phyloP scores from a whole-genome alignment of 108 stramenopile genomes.

The Cyclotella kingstonii region DNA sequence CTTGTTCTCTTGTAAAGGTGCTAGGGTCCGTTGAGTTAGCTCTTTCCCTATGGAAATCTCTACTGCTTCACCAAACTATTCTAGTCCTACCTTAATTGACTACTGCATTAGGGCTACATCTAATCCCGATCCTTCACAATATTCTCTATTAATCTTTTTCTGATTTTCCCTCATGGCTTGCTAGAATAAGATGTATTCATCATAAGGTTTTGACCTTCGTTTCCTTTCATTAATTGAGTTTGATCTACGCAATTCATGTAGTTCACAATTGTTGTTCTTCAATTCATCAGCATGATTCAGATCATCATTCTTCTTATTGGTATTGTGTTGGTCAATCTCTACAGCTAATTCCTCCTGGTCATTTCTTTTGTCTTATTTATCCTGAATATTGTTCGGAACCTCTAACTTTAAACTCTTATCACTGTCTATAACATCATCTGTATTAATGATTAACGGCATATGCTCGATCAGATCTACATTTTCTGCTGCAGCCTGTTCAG shows the following conservation, averaged over 20 bases:
- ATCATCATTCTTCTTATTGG: too few relatives aligned
- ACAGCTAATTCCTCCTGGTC: too few relatives aligned
- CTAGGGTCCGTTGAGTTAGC: slow-evolving; percentile 34
- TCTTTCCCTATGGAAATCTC: slow-evolving; percentile 35
- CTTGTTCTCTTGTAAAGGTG: slow-evolving; percentile 23
- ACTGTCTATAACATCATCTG: too few relatives aligned
- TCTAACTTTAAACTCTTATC: too few relatives aligned
- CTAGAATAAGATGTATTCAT: background rate
- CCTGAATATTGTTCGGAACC: too few relatives aligned
- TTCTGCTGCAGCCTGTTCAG: too few relatives aligned
- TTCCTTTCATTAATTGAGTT: slow-evolving; percentile 2
- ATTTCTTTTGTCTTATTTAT: too few relatives aligned
- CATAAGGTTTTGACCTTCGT: background rate
- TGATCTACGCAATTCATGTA: background rate
- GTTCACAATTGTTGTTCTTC: too few relatives aligned
- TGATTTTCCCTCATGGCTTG: background rate
- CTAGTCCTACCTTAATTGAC: slow-evolving; percentile 16
- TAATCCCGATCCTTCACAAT: background rate
- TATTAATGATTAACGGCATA: too few relatives aligned
- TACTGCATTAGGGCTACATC: background rate
- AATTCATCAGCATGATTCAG: too few relatives aligned
- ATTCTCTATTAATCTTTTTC: background rate
- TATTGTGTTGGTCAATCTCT: too few relatives aligned
- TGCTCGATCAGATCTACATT: too few relatives aligned
- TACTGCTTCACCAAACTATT: slow-evolving; percentile 30